Conservation (phyloP, 176 grass and related monocot species). For the Oryza coarctata region DNA sequence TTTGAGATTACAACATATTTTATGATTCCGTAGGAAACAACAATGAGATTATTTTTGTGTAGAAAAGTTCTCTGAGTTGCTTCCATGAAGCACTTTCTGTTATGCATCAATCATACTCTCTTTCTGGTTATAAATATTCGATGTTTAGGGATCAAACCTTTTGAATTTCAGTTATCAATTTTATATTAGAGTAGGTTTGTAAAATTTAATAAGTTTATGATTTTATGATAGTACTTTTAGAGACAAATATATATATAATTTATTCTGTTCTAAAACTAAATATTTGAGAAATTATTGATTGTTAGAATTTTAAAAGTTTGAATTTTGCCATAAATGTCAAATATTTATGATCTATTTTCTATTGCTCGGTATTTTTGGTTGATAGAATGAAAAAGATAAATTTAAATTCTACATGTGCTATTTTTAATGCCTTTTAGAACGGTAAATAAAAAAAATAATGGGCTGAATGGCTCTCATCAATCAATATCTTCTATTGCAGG, state of each 20-base stretch:
- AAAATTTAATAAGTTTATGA: no score
- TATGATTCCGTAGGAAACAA: constrained; percentile 15
- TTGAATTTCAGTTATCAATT: no score
- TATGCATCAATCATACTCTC: background rate
- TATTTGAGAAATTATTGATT: no score
- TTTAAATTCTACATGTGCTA: background rate
- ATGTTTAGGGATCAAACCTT: no score
- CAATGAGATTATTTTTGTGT: background rate
- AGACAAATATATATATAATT: no score
- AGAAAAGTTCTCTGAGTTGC: background rate
- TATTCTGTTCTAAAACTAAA: no score
- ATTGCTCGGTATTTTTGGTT: background rate
- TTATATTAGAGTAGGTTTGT: no score
- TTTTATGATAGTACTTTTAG: no score
- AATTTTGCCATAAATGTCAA: no score
- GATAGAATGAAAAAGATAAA: constrained; percentile 19
- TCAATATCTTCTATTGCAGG: background rate
- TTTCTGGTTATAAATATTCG: no score
- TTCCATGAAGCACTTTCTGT: background rate
- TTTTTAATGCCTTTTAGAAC: background rate
- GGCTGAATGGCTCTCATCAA: background rate
- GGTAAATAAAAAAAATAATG: background rate
- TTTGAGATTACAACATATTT: constrained; percentile 14
- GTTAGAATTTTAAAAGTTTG: no score
- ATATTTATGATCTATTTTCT: background rate